phyloP scores from a whole-genome alignment of 2,329 filamentous ascomycete species.

The Xylariaceae sp. region DNA sequence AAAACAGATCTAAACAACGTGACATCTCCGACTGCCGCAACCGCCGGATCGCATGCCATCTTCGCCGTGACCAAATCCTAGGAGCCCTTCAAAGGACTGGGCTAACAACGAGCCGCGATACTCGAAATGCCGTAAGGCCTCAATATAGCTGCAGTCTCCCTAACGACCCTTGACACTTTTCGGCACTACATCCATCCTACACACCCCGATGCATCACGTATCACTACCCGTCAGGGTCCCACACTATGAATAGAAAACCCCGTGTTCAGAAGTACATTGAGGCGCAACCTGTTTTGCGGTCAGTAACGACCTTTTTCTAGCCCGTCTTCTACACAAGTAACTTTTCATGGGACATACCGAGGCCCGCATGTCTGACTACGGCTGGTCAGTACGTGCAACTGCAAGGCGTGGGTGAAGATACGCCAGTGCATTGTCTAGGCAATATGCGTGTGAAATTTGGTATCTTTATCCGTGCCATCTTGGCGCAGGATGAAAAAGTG shows the following conservation, averaged over 20 bases:
- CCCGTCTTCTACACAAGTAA: slow-evolving; percentile 19
- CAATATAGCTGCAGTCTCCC: slow-evolving; percentile 9
- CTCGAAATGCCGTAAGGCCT: slow-evolving; percentile 6
- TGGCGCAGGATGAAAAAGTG: slow-evolving; percentile 2
- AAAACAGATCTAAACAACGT: neutral
- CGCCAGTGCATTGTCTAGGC: slow-evolving; percentile 10
- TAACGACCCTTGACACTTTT: slow-evolving; percentile 1
- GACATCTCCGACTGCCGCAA: neutral
- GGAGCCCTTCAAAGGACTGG: neutral
- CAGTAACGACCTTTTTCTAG: slow-evolving; percentile 17
- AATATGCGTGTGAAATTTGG: slow-evolving; percentile 17
- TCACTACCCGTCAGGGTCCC: slow-evolving; percentile 4
- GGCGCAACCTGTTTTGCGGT: neutral
- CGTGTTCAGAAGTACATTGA: slow-evolving; percentile 9
- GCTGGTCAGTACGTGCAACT: slow-evolving; percentile 7
- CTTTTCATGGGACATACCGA: slow-evolving; percentile 7
- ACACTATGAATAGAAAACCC: slow-evolving; percentile 16
- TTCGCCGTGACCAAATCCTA: slow-evolving; percentile 17
- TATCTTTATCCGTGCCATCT: slow-evolving; percentile 6
- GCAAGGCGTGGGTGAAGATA: slow-evolving; percentile 3
- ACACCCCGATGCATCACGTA: slow-evolving; percentile 11
- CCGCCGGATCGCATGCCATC: neutral
- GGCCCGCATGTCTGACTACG: slow-evolving; percentile 3
- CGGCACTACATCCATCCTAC: slow-evolving; percentile 14
- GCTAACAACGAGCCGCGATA: neutral